Conservation (phyloP, 352 stramenopile genomes). For the Elongisporangium prolatum region DNA sequence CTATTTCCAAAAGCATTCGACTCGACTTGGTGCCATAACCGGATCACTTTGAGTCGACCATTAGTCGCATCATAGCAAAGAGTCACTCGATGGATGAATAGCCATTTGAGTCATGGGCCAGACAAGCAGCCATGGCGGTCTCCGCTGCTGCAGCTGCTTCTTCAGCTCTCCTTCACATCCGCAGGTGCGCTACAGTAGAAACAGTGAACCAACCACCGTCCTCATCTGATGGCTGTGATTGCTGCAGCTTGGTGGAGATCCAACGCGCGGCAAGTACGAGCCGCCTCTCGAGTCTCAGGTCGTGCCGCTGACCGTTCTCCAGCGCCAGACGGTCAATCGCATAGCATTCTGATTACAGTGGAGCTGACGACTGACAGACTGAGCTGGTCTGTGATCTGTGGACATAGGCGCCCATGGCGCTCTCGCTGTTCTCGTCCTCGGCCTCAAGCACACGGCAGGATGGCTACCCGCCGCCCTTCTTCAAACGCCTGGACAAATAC, state of each 20-base stretch:
- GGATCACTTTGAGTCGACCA: neutral
- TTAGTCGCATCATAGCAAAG: neutral
- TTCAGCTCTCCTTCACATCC: neutral
- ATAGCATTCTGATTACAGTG: neutral
- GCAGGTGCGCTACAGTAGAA: neutral
- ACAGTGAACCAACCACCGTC: neutral
- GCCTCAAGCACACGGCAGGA: conserved; percentile 13
- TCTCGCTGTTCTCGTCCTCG: neutral
- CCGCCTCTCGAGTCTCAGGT: conserved; percentile 15
- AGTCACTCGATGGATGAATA: neutral
- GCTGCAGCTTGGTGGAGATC: neutral
- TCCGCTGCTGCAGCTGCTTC: neutral
- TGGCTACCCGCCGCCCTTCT: conserved; percentile 40
- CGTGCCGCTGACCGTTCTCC: conserved; percentile 4
- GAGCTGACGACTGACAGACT: no score
- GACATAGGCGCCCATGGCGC: neutral
- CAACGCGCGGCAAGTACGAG: conserved; percentile 1
- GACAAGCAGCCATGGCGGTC: neutral
- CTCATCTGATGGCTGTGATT: neutral
- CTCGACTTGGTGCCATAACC: neutral
- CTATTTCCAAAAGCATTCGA: neutral
- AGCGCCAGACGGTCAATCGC: conserved; percentile 6
- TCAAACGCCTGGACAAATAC: conserved; percentile 48
- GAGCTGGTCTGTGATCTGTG: no score
- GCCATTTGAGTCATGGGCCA: neutral